Evolutionary conservation across 345 rosid genomes (phyloP).

Genomic region (Schrenkiella parvula): DNA sequence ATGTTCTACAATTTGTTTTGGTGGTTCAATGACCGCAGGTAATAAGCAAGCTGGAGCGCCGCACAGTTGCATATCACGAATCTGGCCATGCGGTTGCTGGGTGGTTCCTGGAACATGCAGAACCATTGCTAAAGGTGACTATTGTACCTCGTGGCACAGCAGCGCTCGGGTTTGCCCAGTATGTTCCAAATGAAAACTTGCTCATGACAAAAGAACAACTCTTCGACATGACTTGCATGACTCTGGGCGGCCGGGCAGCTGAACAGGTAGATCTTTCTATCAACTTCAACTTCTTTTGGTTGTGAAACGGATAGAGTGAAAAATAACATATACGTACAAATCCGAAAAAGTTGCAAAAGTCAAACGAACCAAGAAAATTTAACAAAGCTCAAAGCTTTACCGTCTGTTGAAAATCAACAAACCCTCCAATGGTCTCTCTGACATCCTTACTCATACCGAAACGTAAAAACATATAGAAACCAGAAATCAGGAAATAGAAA

Average conservation of each 20-base stretch:
- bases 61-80: conserved; percentile 92
- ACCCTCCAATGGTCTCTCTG: background rate
- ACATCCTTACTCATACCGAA: background rate
- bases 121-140: conserved; percentile 87
- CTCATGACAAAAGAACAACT: conserved; percentile 95
- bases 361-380: background rate
- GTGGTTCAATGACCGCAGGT: conserved; percentile 41
- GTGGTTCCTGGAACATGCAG: conserved; percentile 96
- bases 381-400: background rate
- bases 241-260: conserved; percentile 96
- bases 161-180: conserved; percentile 94
- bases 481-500: background rate
- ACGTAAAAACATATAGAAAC: background rate
- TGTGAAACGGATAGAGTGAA: background rate
- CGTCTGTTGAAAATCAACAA: background rate
- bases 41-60: conserved; percentile 84
- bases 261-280: conserved; percentile 60
- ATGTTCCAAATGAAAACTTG: conserved; percentile 93
- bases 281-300: background rate
- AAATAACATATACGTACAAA: background rate
- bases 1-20: background rate
- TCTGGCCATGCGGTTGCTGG: conserved; percentile 96
- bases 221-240: conserved; percentile 96
- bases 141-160: conserved; percentile 98
- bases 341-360: background rate